These are phyloP conservation scores for Chalaropsis thielavioides DNA, from an alignment of 2,329 filamentous ascomycete species.

Conservation along the genomic window DNA sequence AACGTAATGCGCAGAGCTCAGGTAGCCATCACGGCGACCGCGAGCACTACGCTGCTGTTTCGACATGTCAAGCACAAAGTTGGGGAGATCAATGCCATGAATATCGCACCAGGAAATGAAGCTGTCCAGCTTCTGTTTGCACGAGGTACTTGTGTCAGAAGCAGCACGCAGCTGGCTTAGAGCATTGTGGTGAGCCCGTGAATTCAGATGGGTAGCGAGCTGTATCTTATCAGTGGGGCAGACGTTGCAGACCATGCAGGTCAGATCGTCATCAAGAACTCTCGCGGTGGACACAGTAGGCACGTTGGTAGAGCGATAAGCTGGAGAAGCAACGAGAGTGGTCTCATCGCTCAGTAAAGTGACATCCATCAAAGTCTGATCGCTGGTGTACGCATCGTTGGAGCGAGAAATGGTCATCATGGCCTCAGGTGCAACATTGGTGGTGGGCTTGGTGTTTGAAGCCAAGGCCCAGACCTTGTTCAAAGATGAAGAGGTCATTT, in stretches of 20 bases:
- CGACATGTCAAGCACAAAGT: not conserved
- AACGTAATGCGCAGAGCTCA: slow-evolving; percentile 10
- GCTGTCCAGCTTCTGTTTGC: not conserved
- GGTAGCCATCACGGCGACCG: slow-evolving; percentile 14
- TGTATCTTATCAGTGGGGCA: not conserved
- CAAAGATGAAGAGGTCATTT: not conserved
- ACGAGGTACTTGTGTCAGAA: not conserved
- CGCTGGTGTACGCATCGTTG: not conserved
- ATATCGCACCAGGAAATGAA: slow-evolving; percentile 13
- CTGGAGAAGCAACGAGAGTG: slow-evolving; percentile 9
- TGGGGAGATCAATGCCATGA: slow-evolving; percentile 5
- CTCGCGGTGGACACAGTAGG: not conserved
- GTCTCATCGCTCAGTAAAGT: slow-evolving; percentile 9
- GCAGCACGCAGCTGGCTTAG: not conserved
- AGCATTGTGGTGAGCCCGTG: not conserved
- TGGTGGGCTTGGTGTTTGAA: not conserved
- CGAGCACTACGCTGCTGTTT: not conserved
- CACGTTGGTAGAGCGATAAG: not conserved
- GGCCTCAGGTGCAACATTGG: not conserved
- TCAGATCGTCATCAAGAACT: not conserved
- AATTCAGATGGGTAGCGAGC: slow-evolving; percentile 5
- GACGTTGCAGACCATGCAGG: slow-evolving; percentile 11
- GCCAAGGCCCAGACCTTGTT: not conserved
- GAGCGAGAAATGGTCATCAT: not conserved
- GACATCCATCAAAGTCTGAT: slow-evolving; percentile 3